A percentile compares a stretch with the other conserved stretches of the same genome.
phyloP scores from a whole-genome alignment of 257 asterid species.

The Prunella vulgaris region DNA sequence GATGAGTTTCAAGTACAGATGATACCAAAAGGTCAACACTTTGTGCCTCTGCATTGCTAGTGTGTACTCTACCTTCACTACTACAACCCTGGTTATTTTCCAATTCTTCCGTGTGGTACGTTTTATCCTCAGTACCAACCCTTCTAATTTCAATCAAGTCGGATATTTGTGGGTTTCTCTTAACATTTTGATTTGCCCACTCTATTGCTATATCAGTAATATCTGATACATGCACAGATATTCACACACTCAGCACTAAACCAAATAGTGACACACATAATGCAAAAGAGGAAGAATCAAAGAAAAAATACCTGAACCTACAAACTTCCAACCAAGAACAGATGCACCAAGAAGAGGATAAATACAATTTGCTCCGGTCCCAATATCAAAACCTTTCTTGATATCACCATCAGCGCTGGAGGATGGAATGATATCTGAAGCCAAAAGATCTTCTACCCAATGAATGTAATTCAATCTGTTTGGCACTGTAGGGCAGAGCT shows the following conservation, averaged over 20 bases:
- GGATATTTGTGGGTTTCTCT: constrained; percentile 65
- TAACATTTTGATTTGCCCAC: constrained; percentile 79
- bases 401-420: constrained; percentile 23
- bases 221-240: constrained; percentile 40
- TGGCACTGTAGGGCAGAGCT: constrained; percentile 95
- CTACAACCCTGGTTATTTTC: constrained; percentile 17
- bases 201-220: constrained; percentile 81
- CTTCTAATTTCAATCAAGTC: constrained; percentile 73
- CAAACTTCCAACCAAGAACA: constrained; percentile 84
- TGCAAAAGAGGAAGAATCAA: neutral
- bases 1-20: constrained; percentile 19
- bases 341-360: constrained; percentile 99
- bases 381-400: constrained; percentile 83
- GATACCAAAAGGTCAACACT: constrained; percentile 17
- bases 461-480: constrained; percentile 93
- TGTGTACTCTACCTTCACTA: constrained; percentile 17
- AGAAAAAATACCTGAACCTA: constrained; percentile 66
- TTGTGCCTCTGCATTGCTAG: constrained; percentile 9
- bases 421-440: constrained; percentile 48
- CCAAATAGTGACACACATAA: neutral
- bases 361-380: constrained; percentile 95
- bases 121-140: constrained; percentile 27
- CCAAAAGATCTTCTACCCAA: constrained; percentile 86
- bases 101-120: constrained; percentile 16
- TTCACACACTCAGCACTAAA: neutral